These are phyloP conservation scores for Cyberlindnera mississippiensis DNA, from an alignment of 805 yeast genomes.

Conservation along the genomic window DNA sequence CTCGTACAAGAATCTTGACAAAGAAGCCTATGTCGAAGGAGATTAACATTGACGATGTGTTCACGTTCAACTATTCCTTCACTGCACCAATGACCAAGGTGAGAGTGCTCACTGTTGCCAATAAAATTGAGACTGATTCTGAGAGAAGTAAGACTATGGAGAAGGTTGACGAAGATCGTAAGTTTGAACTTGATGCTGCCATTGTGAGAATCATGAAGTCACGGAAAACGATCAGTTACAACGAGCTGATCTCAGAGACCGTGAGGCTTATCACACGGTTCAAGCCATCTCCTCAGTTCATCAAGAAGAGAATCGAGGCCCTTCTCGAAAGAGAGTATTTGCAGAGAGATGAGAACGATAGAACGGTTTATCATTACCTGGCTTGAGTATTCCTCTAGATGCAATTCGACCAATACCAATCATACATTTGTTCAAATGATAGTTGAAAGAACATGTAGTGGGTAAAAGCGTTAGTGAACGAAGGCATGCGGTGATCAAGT, in stretches of 20 bases:
- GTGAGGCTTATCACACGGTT: constrained; percentile 62
- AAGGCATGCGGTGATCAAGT: too few species aligned
- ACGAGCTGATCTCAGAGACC: constrained; percentile 63
- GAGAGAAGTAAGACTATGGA: constrained; percentile 43
- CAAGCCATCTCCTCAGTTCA: constrained; percentile 60
- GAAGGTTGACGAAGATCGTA: constrained; percentile 58
- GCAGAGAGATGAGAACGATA: constrained; percentile 61
- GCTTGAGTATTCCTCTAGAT: too few species aligned
- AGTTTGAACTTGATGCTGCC: constrained; percentile 75
- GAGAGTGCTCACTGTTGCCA: constrained; percentile 62
- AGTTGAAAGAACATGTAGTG: too few species aligned
- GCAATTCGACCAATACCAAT: too few species aligned
- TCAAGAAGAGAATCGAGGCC: constrained; percentile 70
- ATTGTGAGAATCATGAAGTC: constrained; percentile 86
- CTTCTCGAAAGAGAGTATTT: constrained; percentile 79
- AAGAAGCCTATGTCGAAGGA: constrained; percentile 76
- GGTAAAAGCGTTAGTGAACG: too few species aligned
- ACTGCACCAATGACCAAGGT: constrained; percentile 64
- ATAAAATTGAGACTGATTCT: constrained; percentile 45
- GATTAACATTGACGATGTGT: constrained; percentile 58
- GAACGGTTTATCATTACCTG: constrained; percentile 59
- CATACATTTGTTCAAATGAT: too few species aligned
- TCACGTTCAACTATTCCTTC: constrained; percentile 64
- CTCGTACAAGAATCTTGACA: constrained; percentile 67
- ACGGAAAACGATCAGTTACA: constrained; percentile 55